Percentiles rank a stretch among this genome's conserved stretches.
Evolutionary conservation across 2,329 filamentous ascomycete species (phyloP).

Genomic region (Beauveria brongniartii): DNA sequence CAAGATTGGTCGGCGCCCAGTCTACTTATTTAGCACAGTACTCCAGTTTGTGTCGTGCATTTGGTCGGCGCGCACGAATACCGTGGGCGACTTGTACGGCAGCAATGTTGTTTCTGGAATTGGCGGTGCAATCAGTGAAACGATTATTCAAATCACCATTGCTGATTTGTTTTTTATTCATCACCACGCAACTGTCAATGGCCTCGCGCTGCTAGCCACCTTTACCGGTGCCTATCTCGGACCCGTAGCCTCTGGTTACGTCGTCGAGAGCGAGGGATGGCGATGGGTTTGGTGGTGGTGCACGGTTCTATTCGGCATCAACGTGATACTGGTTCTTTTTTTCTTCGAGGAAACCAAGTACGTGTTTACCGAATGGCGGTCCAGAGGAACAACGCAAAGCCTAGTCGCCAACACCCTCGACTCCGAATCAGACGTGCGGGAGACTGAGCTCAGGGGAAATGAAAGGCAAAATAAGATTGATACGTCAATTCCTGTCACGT

Average conservation of each 20-base stretch:
- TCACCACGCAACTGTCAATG: constrained; percentile 35
- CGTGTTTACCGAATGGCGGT: constrained; percentile 12
- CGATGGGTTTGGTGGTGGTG: constrained; percentile 32
- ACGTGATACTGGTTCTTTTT: constrained; percentile 16
- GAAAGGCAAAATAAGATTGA: constrained; percentile 21
- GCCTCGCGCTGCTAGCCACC: constrained; percentile 30
- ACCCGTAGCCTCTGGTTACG: constrained; percentile 22
- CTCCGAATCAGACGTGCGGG: background rate
- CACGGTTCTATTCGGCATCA: constrained; percentile 15
- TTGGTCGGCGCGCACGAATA: constrained; percentile 36
- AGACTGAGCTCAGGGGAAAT: constrained; percentile 19
- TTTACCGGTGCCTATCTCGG: constrained; percentile 22
- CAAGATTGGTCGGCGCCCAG: constrained; percentile 18
- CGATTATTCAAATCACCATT: constrained; percentile 30
- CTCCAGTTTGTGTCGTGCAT: constrained; percentile 26
- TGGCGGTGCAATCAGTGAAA: constrained; percentile 30
- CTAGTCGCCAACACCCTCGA: background rate
- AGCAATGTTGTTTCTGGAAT: constrained; percentile 29
- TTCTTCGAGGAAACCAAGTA: constrained; percentile 28
- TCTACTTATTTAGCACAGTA: constrained; percentile 26
- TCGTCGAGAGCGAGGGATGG: constrained; percentile 19
- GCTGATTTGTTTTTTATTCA: constrained; percentile 26
- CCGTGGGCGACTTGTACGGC: constrained; percentile 32
- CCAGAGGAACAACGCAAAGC: background rate
- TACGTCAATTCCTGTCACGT: constrained; percentile 11